These are phyloP conservation scores for Marasmius sp. DNA, from an alignment of 1,284 basidiomycete genomes.

Conservation along the genomic window DNA sequence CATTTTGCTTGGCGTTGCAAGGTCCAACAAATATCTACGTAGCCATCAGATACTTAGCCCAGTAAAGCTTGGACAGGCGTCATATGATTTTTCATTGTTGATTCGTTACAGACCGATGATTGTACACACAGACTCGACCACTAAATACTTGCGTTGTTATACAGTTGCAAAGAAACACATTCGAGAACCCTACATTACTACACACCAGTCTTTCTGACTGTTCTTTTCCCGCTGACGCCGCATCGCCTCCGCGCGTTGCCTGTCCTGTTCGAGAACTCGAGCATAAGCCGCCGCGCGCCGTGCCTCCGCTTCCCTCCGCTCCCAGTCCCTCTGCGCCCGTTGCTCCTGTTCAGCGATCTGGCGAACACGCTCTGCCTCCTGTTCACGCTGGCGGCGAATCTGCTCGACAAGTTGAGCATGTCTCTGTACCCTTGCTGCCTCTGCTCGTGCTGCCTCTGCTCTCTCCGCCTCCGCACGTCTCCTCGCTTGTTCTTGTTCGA, in stretches of 20 bases:
- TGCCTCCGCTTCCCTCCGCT: not conserved
- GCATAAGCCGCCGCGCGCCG: not conserved
- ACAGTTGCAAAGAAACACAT: not conserved
- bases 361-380: not conserved
- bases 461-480: not conserved
- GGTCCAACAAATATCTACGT: no score
- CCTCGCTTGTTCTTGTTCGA: not conserved
- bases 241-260: not conserved
- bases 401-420: not conserved
- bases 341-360: not conserved
- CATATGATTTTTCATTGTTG: no score
- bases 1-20: no score
- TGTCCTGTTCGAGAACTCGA: not conserved
- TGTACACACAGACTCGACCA: no score
- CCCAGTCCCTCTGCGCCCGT: not conserved
- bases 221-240: not conserved
- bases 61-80: no score
- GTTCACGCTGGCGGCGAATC: not conserved
- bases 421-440: not conserved
- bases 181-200: not conserved
- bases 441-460: no score
- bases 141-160: no score
- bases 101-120: no score
- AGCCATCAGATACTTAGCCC: no score
- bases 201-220: not conserved